phyloP scores from a whole-genome alignment of 768 basidiomycete genomes.

The Amyloporia xantha region DNA sequence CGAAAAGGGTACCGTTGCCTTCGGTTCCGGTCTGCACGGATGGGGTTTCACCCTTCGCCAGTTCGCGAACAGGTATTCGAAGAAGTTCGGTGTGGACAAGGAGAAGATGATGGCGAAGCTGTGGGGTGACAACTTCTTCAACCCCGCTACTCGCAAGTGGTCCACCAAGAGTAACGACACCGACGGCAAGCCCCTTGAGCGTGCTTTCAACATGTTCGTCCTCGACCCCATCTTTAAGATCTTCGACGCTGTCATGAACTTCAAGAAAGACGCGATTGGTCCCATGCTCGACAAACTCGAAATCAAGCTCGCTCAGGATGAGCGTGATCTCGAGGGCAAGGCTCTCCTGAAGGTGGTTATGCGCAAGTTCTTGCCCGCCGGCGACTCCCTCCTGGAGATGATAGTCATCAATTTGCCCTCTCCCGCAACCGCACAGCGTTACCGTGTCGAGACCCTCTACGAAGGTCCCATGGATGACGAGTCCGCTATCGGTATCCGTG shows the following conservation, averaged over 20 bases:
- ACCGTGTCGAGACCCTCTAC: conserved; percentile 99
- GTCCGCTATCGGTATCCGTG: conserved; percentile 95
- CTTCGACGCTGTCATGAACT: conserved; percentile 99
- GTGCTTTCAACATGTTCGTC: conserved; percentile 97
- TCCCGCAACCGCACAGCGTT: conserved; percentile 92
- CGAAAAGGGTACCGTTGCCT: conserved; percentile 96
- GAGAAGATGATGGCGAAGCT: conserved; percentile 97
- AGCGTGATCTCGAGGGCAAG: conserved; percentile 94
- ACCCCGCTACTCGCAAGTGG: conserved; percentile 96
- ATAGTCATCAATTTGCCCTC: conserved; percentile 99
- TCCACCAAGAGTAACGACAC: conserved; percentile 66
- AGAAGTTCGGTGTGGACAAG: conserved; percentile 99
- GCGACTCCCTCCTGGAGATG: conserved; percentile 98
- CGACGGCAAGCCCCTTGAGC: conserved; percentile 89
- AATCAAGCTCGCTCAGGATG: conserved; percentile 78
- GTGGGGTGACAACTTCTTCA: conserved; percentile 99
- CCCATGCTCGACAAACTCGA: conserved; percentile 96
- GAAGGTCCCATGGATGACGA: conserved; percentile 99
- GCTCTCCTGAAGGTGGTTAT: conserved; percentile 94
- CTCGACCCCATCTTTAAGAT: conserved; percentile 99
- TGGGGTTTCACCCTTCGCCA: conserved; percentile 99
- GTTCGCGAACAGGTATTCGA: conserved; percentile 90
- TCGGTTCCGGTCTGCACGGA: conserved; percentile 98
- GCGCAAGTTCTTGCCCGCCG: conserved; percentile 99
- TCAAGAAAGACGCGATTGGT: conserved; percentile 85